Evolutionary conservation across 768 basidiomycete species (phyloP).

Genomic region (Pluteus cervinus): DNA sequence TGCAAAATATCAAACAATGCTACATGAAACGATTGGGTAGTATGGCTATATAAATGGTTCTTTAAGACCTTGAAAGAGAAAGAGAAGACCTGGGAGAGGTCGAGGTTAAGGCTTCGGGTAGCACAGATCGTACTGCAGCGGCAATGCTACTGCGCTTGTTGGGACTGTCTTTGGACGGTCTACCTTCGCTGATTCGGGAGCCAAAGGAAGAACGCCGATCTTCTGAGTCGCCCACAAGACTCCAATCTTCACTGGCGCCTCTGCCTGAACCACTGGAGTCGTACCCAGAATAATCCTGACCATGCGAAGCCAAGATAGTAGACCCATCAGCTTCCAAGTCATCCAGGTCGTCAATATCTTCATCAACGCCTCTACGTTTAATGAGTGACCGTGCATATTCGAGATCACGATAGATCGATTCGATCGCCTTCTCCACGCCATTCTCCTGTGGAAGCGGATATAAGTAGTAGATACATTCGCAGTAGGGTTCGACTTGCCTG

Average conservation of each 20-base stretch:
- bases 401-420: constrained; percentile 92
- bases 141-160: constrained; percentile 59
- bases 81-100: no score
- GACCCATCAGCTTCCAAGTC: constrained; percentile 30
- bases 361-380: constrained; percentile 44
- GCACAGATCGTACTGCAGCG: constrained; percentile 54
- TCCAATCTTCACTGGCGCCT: constrained; percentile 78
- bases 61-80: no score
- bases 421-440: constrained; percentile 90
- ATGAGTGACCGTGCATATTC: constrained; percentile 90
- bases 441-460: constrained; percentile 58
- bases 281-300: constrained; percentile 34
- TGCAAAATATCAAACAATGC: neutral
- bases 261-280: constrained; percentile 53
- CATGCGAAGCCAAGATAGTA: constrained; percentile 26
- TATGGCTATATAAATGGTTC: no score
- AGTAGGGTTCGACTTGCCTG: constrained; percentile 38
- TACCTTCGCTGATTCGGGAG: constrained; percentile 38
- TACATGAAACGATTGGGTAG: no score
- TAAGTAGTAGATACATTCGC: neutral
- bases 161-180: constrained; percentile 26
- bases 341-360: constrained; percentile 23
- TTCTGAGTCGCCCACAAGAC: constrained; percentile 77
- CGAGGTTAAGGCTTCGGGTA: constrained; percentile 47
- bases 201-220: constrained; percentile 51